Percentiles rank a stretch among this genome's conserved stretches.
phyloP scores from a whole-genome alignment of 2,329 filamentous ascomycete genomes.

The Exophiala bonariae region DNA sequence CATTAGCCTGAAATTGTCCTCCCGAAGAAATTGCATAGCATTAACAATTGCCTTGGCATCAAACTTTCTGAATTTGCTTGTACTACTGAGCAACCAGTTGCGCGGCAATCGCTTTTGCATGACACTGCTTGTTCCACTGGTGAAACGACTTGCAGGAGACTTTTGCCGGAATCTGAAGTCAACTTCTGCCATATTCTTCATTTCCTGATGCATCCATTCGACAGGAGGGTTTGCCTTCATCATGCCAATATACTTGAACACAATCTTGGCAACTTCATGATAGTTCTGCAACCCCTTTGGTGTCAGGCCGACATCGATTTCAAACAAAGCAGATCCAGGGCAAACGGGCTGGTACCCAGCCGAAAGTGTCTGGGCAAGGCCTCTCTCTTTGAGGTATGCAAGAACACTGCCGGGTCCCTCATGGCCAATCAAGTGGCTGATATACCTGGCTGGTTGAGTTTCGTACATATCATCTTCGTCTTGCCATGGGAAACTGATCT shows the following conservation, averaged over 20 bases:
- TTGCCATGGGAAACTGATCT: conserved; percentile 79
- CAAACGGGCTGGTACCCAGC: conserved; percentile 76
- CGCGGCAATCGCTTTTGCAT: conserved; percentile 91
- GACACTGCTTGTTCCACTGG: conserved; percentile 76
- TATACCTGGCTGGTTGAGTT: conserved; percentile 79
- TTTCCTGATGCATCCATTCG: conserved; percentile 92
- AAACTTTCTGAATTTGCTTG: conserved; percentile 75
- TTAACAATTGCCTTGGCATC: conserved; percentile 73
- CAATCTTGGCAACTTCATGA: conserved; percentile 74
- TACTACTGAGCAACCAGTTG: conserved; percentile 82
- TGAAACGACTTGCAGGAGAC: conserved; percentile 83
- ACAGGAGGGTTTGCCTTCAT: conserved; percentile 77
- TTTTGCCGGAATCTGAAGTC: conserved; percentile 96
- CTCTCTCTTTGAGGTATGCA: conserved; percentile 84
- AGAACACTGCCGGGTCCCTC: conserved; percentile 91
- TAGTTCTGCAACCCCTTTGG: conserved; percentile 83
- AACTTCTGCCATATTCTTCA: conserved; percentile 85
- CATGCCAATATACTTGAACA: conserved; percentile 91
- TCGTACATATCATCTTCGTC: conserved; percentile 80
- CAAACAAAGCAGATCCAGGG: conserved; percentile 78
- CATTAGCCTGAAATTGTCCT: conserved; percentile 86
- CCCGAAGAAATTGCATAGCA: conserved; percentile 71
- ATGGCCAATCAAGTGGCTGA: conserved; percentile 86
- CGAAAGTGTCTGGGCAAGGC: conserved; percentile 82
- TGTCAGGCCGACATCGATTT: conserved; percentile 75